phyloP scores from a whole-genome alignment of 2,329 filamentous ascomycete genomes.

The Knufia petricola region DNA sequence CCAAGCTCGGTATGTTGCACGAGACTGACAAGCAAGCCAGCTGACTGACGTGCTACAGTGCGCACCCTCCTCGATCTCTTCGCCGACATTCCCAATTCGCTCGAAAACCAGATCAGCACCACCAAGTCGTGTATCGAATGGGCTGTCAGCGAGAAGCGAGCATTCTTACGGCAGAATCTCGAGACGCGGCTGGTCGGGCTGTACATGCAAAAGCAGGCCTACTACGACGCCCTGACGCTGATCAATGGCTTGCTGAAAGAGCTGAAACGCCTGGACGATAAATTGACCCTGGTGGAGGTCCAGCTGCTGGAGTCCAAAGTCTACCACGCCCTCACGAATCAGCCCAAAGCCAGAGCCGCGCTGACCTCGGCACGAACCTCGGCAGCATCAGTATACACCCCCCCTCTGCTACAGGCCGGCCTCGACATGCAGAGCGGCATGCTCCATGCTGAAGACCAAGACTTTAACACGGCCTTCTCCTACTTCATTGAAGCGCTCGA shows the following conservation, averaged over 20 bases:
- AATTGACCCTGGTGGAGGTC: conserved; percentile 93
- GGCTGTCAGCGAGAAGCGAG: conserved; percentile 79
- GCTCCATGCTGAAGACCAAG: conserved; percentile 95
- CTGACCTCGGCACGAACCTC: conserved; percentile 89
- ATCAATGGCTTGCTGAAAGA: conserved; percentile 95
- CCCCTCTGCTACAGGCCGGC: conserved; percentile 85
- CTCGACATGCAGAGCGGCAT: conserved; percentile 99
- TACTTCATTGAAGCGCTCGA: conserved; percentile 99
- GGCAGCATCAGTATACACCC: conserved; percentile 94
- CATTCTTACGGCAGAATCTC: conserved; percentile 95
- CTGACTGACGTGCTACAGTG: conserved; percentile 47
- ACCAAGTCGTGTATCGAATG: conserved; percentile 99
- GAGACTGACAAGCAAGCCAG: conserved; percentile 3
- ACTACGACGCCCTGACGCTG: conserved; percentile 91
- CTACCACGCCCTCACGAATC: conserved; percentile 95
- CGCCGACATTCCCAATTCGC: conserved; percentile 83
- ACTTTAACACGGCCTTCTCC: conserved; percentile 97
- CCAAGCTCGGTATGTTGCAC: conserved; percentile 67
- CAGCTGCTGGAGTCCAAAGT: conserved; percentile 94
- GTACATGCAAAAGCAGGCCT: conserved; percentile 94
- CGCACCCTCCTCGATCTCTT: conserved; percentile 95
- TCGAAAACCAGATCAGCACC: conserved; percentile 86
- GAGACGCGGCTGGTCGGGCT: conserved; percentile 89
- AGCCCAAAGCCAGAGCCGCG: conserved; percentile 88
- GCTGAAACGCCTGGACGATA: conserved; percentile 96